Conservation (phyloP, 164 flowering plant genomes). For the Piper betle region DNA sequence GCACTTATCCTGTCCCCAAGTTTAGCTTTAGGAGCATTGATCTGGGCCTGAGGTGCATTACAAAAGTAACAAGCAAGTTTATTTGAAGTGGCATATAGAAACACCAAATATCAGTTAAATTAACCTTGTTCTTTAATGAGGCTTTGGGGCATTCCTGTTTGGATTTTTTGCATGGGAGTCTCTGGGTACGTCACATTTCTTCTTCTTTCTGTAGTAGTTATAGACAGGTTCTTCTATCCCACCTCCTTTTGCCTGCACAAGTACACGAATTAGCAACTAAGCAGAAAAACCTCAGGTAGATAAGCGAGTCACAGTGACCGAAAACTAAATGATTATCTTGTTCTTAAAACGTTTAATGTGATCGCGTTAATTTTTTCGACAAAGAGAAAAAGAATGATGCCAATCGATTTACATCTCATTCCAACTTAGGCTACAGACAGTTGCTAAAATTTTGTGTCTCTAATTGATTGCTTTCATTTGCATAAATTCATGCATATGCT, state of each 20-base stretch:
- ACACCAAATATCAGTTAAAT: background rate
- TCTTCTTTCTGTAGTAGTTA: background rate
- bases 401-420: too few relatives aligned
- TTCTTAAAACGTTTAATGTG: too few relatives aligned
- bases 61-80: too few relatives aligned
- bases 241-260: background rate
- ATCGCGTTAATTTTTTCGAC: background rate
- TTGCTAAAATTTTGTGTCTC: too few relatives aligned
- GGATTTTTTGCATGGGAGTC: background rate
- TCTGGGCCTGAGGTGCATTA: background rate
- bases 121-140: background rate
- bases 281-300: background rate
- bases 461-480: too few relatives aligned
- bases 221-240: background rate
- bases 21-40: slow-evolving; percentile 42
- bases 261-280: background rate
- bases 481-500: too few relatives aligned
- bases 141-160: background rate
- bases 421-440: too few relatives aligned
- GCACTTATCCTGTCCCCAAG: slow-evolving; percentile 45
- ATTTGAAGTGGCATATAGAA: too few relatives aligned
- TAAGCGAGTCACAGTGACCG: background rate
- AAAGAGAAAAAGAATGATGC: background rate
- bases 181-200: background rate
- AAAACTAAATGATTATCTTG: too few relatives aligned